These are phyloP conservation scores for Emmonsiellopsis sp. DNA, from an alignment of 2,329 filamentous ascomycete genomes.

Conservation along the genomic window DNA sequence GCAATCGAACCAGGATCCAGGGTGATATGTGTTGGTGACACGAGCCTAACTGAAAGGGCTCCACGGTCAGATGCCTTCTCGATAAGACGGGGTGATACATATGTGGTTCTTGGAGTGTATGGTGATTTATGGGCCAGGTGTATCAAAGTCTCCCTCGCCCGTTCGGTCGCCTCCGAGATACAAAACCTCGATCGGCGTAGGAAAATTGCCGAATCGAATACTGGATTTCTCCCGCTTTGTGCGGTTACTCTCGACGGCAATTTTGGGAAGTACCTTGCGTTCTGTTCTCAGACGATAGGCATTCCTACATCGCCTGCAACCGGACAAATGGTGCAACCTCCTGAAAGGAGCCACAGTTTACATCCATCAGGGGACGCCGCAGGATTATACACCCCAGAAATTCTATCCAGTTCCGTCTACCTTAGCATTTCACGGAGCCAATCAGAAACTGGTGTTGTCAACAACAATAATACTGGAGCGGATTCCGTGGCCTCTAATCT, in stretches of 20 bases:
- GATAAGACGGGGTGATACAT: constrained; percentile 20
- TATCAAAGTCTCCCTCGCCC: constrained; percentile 16
- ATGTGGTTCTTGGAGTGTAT: constrained; percentile 23
- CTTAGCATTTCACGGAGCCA: too few relatives aligned
- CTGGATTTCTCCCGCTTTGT: constrained; percentile 26
- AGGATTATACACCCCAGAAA: too few relatives aligned
- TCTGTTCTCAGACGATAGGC: not conserved
- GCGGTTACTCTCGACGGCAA: constrained; percentile 25
- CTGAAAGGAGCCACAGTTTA: not conserved
- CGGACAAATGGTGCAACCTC: not conserved
- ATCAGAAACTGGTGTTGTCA: too few relatives aligned
- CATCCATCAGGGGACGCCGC: not conserved
- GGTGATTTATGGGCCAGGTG: constrained; percentile 28
- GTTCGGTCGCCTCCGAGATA: not conserved
- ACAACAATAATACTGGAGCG: too few relatives aligned
- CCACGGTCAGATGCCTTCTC: constrained; percentile 19
- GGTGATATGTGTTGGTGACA: constrained; percentile 8
- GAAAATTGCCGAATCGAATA: constrained; percentile 2
- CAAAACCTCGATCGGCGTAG: not conserved
- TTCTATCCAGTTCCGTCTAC: too few relatives aligned
- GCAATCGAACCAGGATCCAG: constrained; percentile 6
- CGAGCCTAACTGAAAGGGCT: constrained; percentile 6
- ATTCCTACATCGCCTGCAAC: not conserved
- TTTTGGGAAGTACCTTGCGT: constrained; percentile 10
- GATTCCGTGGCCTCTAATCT: too few relatives aligned